phyloP scores from a whole-genome alignment of 78 protist species.

The Tieghemostelium lacteum region DNA sequence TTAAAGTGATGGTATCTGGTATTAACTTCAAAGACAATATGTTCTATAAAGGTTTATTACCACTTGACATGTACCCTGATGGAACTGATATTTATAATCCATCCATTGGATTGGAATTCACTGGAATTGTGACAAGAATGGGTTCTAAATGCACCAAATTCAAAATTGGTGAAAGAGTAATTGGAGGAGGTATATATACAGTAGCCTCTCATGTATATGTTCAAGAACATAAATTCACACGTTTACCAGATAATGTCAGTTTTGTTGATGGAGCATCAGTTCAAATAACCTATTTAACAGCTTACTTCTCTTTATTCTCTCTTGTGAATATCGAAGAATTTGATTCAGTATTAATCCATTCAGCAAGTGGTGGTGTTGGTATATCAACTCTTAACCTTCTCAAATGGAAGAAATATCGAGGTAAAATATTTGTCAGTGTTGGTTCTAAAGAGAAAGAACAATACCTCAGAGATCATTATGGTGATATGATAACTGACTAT shows the following conservation, averaged over 20 bases:
- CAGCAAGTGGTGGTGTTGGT: conserved; percentile 27
- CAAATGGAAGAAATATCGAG: conserved; percentile 32
- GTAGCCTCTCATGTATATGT: background rate
- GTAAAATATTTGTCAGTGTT: background rate
- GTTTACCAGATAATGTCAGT: conserved; percentile 12
- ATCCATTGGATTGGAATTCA: conserved; percentile 62
- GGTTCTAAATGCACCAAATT: conserved; percentile 6
- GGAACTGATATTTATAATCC: conserved; percentile 43
- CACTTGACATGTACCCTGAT: background rate
- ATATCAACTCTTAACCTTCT: conserved; percentile 83
- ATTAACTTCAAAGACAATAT: conserved; percentile 7
- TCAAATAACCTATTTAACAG: background rate
- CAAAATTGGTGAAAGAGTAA: background rate
- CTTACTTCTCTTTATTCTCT: background rate
- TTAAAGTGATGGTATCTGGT: conserved; percentile 23
- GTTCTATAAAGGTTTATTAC: background rate
- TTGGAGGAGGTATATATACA: background rate
- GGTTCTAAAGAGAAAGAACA: conserved; percentile 31
- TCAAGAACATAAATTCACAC: background rate
- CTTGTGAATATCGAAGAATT: background rate
- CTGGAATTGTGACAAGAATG: conserved; percentile 46
- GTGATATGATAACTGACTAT: conserved; percentile 43
- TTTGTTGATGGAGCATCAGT: conserved; percentile 20
- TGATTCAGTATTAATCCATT: background rate
- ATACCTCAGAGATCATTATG: conserved; percentile 1